Evolutionary conservation across 2,329 filamentous ascomycete species (phyloP), one percentile per base, ranked within the genome.

Genomic region (Domatiomyces globalis): DNA sequence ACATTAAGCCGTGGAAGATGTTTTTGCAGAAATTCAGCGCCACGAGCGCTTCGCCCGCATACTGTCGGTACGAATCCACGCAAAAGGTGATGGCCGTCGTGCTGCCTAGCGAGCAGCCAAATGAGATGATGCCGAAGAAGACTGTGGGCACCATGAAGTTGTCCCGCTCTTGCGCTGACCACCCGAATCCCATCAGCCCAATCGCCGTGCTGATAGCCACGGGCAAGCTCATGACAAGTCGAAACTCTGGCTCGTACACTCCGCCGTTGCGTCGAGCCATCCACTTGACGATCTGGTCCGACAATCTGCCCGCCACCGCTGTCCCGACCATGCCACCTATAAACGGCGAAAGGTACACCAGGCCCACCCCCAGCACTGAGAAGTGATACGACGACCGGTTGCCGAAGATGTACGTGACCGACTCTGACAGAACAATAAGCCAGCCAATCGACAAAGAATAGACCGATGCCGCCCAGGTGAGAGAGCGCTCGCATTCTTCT

Each of bases 21-120:
- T 95, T 96, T 74, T 96, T 96, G 69, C 80, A 82, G 63, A 95
- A 92, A 63, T 95, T 96, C 59, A 96, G 73, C 18, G 90, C 95
- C 12, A 96, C 92, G 33, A 96, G 75, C 2, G 90, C 89, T 68
- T 96, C 90, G 18, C 88, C 89, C 0, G 90, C 90, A 66, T 95
- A 95, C 62, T 94, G 84, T 9, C 89, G 77, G 67, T 96, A 95
- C 58, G 83, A 88, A 68, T 96, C 90, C 6, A 96, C 87, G 50
- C 85, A 88, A 62, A 95, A 96, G 0, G 90, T 95, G 62, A 96
- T 95, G 18, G 87, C 77, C 0, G 89, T 96, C 0, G 90, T 95
- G 25, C 84, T 88, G 0, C 87, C 90, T 1, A 96, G 74, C 2
- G 85, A 85, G 68, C 90, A 95, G 1, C 90, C 92, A 63, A 96